Percentiles rank a stretch among this genome's conserved stretches.
These are phyloP conservation scores for Paecilomyces sp. DNA, from an alignment of 2,329 filamentous ascomycete genomes.

Conservation along the genomic window DNA sequence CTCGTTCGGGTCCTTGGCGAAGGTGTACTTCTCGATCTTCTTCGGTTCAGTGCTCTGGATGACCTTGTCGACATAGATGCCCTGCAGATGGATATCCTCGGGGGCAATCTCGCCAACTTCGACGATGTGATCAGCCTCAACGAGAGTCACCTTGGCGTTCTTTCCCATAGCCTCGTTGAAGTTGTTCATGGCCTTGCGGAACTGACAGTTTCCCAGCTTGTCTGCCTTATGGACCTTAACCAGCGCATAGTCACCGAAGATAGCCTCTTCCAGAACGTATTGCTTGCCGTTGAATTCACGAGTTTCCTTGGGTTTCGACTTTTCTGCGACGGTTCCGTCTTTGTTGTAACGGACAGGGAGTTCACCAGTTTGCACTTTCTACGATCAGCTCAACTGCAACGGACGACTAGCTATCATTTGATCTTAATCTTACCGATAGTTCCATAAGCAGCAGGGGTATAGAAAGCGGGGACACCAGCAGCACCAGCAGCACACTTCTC, in stretches of 20 bases:
- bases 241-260: conserved; percentile 71
- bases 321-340: conserved; percentile 69
- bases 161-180: conserved; percentile 75
- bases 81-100: conserved; percentile 68
- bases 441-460: conserved; percentile 70
- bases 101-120: conserved; percentile 65
- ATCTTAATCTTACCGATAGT: conserved; percentile 49
- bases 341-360: conserved; percentile 71
- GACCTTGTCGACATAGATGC: conserved; percentile 79
- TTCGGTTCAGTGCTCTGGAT: conserved; percentile 66
- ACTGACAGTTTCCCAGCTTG: conserved; percentile 70
- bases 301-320: conserved; percentile 61
- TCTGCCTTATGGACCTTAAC: conserved; percentile 71
- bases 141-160: conserved; percentile 69
- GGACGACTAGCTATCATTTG: neutral
- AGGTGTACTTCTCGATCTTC: conserved; percentile 72
- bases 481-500: conserved; percentile 80
- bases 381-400: neutral
- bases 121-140: conserved; percentile 81
- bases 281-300: conserved; percentile 65
- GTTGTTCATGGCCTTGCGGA: conserved; percentile 67
- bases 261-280: conserved; percentile 70
- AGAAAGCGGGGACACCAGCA: conserved; percentile 82
- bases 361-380: conserved; percentile 39
- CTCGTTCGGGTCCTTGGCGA: conserved; percentile 56